Base-by-base conservation (phyloP, 768 basidiomycete species). In the Polyporus arcularius region DNA sequence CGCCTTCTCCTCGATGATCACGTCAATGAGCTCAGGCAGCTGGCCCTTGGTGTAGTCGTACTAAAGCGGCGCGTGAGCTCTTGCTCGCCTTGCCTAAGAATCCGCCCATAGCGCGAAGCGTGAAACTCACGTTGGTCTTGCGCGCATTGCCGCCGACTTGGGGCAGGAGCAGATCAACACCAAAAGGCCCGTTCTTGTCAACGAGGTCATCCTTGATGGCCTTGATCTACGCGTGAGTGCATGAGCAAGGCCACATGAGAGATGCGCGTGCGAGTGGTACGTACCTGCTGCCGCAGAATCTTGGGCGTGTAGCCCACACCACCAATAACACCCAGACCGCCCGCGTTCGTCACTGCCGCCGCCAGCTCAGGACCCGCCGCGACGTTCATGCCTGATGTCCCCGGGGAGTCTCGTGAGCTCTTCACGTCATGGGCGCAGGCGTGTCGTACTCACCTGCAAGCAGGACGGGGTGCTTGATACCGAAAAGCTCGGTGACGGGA, bases 321-420 rank as follows among this genome's bases (percentile, higher is more conserved):
- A 40, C 95, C 95, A 62, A 98, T 93, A 53, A 96, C 93, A 63
- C 95, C 95, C 45, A 97, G 67, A 53, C 95, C 95, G 50, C 95
- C 94, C 30, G 94, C 95, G 68, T 96, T 97, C 46, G 92, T 93
- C 58, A 96, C 94, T 41, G 92, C 94, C 42, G 94, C 95, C 16
- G 94, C 94, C 28, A 96, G 85, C 72, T 95, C 93, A 16, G 94
- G 84, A 26, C 86, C 86, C 7, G 85, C 84, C 18, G 86, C 84
- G 15, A 86, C 84, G 63, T 86, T 86, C 85, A 85, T 86, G 32
- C 86, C 82, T 82, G 65, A 55, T n/a, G n/a, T 18, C 30, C 11
- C 15, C 21, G 21, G 21, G 21, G 21, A 21, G 39, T 26, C 18
- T 53, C 11, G 21, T 53, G 14, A 53, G 55, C 38, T 40, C 10